Percentiles rank a stretch among this genome's conserved stretches.
phyloP scores from a whole-genome alignment of 1,284 basidiomycete species.

The Tylopilus sp. region DNA sequence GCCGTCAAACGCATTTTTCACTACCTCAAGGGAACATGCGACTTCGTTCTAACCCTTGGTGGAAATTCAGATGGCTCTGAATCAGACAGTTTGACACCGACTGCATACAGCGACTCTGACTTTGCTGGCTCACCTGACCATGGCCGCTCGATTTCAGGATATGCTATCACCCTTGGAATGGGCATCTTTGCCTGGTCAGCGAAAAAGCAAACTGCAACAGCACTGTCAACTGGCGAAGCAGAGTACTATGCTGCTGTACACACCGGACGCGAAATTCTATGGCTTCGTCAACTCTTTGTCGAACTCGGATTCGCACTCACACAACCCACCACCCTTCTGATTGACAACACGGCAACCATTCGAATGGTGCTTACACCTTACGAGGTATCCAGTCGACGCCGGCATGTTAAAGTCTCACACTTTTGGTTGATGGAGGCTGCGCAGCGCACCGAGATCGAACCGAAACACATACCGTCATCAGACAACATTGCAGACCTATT shows the following conservation, averaged over 20 bases:
- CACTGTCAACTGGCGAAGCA: neutral
- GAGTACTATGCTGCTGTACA: constrained; percentile 1
- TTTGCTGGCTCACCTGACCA: neutral
- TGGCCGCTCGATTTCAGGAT: neutral
- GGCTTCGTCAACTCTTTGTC: neutral
- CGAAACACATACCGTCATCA: too few species aligned
- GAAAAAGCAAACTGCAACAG: neutral
- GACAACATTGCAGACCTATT: too few species aligned
- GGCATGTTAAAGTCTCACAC: too few species aligned
- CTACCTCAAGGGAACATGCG: neutral
- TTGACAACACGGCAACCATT: too few species aligned
- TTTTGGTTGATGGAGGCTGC: too few species aligned
- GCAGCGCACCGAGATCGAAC: too few species aligned
- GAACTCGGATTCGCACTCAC: too few species aligned
- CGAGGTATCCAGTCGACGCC: too few species aligned
- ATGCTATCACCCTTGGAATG: neutral
- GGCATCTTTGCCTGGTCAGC: neutral
- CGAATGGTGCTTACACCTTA: too few species aligned
- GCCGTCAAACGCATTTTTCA: neutral
- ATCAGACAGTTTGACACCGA: neutral
- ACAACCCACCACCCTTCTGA: too few species aligned
- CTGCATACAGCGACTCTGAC: neutral
- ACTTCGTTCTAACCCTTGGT: neutral
- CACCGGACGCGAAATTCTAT: neutral
- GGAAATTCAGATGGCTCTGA: neutral